Evolutionary conservation across 768 basidiomycete genomes (phyloP).

Genomic region (Tephrocybe rancida): DNA sequence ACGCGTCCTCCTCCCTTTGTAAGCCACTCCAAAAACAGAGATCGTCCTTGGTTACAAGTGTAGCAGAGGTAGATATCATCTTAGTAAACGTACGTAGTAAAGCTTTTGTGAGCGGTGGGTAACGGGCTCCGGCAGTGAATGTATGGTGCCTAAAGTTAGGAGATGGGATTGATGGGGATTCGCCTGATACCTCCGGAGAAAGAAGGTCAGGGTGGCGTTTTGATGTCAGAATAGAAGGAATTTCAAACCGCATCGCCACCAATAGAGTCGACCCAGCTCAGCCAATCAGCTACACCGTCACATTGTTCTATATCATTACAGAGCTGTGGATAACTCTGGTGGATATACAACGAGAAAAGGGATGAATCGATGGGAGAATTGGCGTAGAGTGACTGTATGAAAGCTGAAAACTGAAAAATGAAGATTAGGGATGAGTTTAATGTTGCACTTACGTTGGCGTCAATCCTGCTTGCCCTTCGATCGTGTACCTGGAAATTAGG

Average conservation of each 20-base stretch:
- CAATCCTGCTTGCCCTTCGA: constrained; percentile 71
- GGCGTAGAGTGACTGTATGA: constrained; percentile 54
- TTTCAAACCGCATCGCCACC: constrained; percentile 60
- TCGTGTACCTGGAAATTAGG: constrained; percentile 59
- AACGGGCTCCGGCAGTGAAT: constrained; percentile 87
- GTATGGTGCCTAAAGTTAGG: constrained; percentile 79
- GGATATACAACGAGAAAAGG: constrained; percentile 85
- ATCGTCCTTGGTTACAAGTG: no score
- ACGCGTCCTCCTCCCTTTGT: constrained; percentile 57
- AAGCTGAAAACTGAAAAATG: neutral
- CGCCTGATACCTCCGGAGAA: constrained; percentile 58
- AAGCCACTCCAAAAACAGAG: constrained; percentile 78
- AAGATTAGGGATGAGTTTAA: neutral
- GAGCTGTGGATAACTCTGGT: constrained; percentile 92
- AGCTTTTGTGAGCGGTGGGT: constrained; percentile 77
- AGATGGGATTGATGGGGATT: constrained; percentile 89
- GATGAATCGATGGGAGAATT: constrained; percentile 92
- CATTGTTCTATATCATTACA: constrained; percentile 79
- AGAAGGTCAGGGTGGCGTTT: neutral
- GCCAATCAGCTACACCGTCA: constrained; percentile 65
- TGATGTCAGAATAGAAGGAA: neutral
- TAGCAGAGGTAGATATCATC: no score
- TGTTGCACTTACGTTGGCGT: constrained; percentile 60
- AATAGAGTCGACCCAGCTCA: constrained; percentile 77
- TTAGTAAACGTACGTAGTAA: no score